Evolutionary conservation across 2,329 filamentous ascomycete species (phyloP).

Genomic region (Bimuria novae-zelandiae): DNA sequence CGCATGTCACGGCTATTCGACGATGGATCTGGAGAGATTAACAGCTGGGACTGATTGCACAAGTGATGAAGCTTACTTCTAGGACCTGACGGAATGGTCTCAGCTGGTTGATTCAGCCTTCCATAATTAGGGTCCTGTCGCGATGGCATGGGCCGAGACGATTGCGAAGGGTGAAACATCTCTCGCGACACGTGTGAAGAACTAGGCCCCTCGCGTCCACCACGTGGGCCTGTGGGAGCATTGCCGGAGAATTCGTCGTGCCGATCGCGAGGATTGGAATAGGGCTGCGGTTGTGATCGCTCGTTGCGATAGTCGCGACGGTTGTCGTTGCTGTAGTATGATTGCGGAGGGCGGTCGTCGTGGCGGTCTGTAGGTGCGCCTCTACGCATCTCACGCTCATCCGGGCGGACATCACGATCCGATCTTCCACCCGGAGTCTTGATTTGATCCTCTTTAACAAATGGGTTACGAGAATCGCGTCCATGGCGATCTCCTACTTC

Average conservation of each 20-base stretch:
- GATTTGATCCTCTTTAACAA: slow-evolving; percentile 1
- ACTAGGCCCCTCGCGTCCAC: slow-evolving; percentile 43
- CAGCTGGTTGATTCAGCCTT: slow-evolving; percentile 52
- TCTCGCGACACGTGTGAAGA: slow-evolving; percentile 43
- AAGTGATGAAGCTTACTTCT: slow-evolving; percentile 44
- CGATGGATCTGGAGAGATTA: slow-evolving; percentile 21
- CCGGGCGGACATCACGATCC: slow-evolving; percentile 34
- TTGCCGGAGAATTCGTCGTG: slow-evolving; percentile 46
- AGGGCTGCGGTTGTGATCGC: slow-evolving; percentile 26
- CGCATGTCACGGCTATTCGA: slow-evolving; percentile 35
- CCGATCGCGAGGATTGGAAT: slow-evolving; percentile 45
- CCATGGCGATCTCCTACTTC: slow-evolving; percentile 1
- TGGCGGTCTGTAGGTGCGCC: slow-evolving; percentile 37
- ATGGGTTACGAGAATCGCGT: neutral
- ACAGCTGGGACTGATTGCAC: neutral
- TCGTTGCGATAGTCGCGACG: slow-evolving; percentile 41
- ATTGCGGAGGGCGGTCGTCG: slow-evolving; percentile 28
- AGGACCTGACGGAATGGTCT: slow-evolving; percentile 60
- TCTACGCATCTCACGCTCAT: slow-evolving; percentile 28
- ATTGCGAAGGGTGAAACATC: slow-evolving; percentile 43
- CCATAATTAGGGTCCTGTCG: slow-evolving; percentile 55
- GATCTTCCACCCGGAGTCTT: slow-evolving; percentile 1
- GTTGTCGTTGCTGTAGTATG: slow-evolving; percentile 31
- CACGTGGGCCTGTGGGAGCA: slow-evolving; percentile 59
- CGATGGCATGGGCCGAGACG: slow-evolving; percentile 40